phyloP scores from a whole-genome alignment of 768 basidiomycete species.

The Pleurotus platypus region DNA sequence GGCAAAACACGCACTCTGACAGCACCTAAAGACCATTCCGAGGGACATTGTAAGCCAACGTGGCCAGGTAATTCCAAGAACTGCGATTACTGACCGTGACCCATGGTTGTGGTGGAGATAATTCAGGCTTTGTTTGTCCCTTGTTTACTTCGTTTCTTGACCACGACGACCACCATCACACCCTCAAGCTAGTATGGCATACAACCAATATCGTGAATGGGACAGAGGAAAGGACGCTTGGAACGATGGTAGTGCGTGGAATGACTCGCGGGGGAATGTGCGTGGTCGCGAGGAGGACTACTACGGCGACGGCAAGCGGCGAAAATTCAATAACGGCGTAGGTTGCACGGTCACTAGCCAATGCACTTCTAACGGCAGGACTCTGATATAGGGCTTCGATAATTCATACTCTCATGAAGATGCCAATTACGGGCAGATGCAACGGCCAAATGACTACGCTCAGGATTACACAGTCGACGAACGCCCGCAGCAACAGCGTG shows the following conservation, averaged over 20 bases:
- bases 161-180: conserved; percentile 21
- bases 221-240: conserved; percentile 71
- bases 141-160: conserved; percentile 31
- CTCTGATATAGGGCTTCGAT: conserved; percentile 48
- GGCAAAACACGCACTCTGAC: conserved; percentile 42
- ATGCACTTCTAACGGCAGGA: conserved; percentile 7
- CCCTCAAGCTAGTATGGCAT: conserved; percentile 46
- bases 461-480: conserved; percentile 52
- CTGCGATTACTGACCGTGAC: conserved; percentile 45
- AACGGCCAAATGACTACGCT: conserved; percentile 32
- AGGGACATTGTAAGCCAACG: conserved; percentile 8
- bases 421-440: conserved; percentile 18
- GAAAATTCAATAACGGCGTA: conserved; percentile 78
- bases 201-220: conserved; percentile 73
- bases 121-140: conserved; percentile 29
- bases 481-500: conserved; percentile 42
- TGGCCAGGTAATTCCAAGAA: not conserved
- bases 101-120: conserved; percentile 34
- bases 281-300: conserved; percentile 69
- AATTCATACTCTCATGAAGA: conserved; percentile 43
- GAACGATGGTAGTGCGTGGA: conserved; percentile 22
- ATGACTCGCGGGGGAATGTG: conserved; percentile 31
- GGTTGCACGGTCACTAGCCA: conserved; percentile 20
- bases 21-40: conserved; percentile 36
- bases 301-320: conserved; percentile 67